These are phyloP conservation scores for Lenzites betulinus DNA, from an alignment of 768 basidiomycete genomes.

Conservation along the genomic window DNA sequence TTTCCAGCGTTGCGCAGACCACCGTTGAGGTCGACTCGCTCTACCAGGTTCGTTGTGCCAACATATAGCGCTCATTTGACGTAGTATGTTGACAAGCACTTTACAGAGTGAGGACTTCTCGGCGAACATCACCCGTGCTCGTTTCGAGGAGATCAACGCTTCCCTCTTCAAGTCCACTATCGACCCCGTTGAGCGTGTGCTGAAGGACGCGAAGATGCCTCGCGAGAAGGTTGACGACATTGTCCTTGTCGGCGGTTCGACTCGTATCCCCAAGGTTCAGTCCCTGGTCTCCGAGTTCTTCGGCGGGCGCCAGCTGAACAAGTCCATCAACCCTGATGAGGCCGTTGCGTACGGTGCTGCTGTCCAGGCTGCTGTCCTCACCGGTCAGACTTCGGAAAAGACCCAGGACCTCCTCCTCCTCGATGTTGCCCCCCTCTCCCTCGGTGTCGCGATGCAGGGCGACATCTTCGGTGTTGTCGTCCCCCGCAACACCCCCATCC, in stretches of 20 bases:
- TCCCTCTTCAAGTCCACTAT: constrained; percentile 93
- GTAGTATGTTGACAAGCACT: neutral
- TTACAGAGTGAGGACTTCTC: constrained; percentile 97
- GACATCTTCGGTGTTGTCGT: constrained; percentile 99
- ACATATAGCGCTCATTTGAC: neutral
- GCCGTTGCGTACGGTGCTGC: constrained; percentile 99
- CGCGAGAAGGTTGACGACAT: constrained; percentile 98
- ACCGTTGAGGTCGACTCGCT: constrained; percentile 99
- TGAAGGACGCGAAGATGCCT: constrained; percentile 98
- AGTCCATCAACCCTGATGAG: constrained; percentile 99
- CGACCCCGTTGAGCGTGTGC: constrained; percentile 97
- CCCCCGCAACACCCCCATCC: constrained; percentile 99
- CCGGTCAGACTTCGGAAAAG: constrained; percentile 98
- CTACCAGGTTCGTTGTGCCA: constrained; percentile 65
- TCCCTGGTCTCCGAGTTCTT: constrained; percentile 98
- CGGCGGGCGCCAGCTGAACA: constrained; percentile 96
- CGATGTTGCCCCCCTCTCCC: constrained; percentile 96
- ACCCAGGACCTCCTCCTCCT: constrained; percentile 98
- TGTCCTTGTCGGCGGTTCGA: constrained; percentile 99
- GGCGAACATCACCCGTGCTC: constrained; percentile 97
- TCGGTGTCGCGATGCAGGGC: constrained; percentile 99
- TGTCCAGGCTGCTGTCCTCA: constrained; percentile 98
- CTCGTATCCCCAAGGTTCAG: constrained; percentile 99
- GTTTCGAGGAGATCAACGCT: constrained; percentile 99
- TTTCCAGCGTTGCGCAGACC: constrained; percentile 97